These are phyloP conservation scores for Anthostomella pinea DNA, from an alignment of 2,329 filamentous ascomycete genomes.

Conservation along the genomic window DNA sequence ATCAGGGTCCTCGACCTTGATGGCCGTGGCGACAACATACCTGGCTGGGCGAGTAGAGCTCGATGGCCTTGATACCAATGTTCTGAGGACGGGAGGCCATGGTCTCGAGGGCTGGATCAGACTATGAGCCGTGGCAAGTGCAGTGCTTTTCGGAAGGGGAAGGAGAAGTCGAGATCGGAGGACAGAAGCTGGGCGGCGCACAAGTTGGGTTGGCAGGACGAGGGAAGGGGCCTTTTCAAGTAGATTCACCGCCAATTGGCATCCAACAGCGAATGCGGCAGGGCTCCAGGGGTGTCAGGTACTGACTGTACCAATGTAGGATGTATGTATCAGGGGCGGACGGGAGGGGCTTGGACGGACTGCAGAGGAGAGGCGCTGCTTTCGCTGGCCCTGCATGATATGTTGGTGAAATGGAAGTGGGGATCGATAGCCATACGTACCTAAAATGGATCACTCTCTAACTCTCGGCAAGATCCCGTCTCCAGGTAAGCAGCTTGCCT, in stretches of 20 bases:
- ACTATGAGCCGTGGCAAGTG: conserved; percentile 6
- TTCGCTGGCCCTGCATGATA: background rate
- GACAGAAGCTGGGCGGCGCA: conserved; percentile 16
- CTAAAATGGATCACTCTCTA: too few species aligned
- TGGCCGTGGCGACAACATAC: conserved; percentile 46
- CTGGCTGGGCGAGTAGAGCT: conserved; percentile 85
- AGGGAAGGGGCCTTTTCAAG: conserved; percentile 21
- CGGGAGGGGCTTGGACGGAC: background rate
- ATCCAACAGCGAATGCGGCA: conserved; percentile 14
- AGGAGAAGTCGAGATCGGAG: conserved; percentile 9
- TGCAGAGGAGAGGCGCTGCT: background rate
- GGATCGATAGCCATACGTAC: too few species aligned
- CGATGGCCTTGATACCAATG: conserved; percentile 90
- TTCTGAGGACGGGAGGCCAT: conserved; percentile 81
- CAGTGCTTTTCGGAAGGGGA: conserved; percentile 3
- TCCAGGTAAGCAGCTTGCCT: too few species aligned
- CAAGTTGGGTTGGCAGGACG: conserved; percentile 13
- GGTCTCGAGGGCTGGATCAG: conserved; percentile 18
- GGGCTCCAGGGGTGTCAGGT: background rate
- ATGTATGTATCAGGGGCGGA: background rate
- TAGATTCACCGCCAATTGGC: conserved; percentile 29
- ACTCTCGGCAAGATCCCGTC: background rate
- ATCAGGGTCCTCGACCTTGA: too few species aligned
- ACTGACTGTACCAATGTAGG: background rate
- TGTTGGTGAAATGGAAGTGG: background rate